Evolutionary conservation across 2,329 filamentous ascomycete genomes (phyloP).

Genomic region (Knoxdaviesia proteae): DNA sequence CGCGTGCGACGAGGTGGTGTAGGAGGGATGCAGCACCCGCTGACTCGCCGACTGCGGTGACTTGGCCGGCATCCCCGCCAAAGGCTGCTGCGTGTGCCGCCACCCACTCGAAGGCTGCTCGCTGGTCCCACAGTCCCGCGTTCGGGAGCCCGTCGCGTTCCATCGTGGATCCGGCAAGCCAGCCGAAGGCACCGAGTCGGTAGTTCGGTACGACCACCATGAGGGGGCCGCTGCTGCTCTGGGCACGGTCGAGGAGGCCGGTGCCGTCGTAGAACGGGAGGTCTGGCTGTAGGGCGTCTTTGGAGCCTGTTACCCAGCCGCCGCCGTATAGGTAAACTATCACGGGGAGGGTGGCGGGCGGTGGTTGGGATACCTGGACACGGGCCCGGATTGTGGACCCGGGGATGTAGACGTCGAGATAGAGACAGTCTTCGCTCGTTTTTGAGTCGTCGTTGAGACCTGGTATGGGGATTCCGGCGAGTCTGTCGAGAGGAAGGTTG

Average conservation of each 20-base stretch:
- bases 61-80: conserved; percentile 22
- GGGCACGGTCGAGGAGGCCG: conserved; percentile 13
- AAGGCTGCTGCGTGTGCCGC: conserved; percentile 22
- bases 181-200: conserved; percentile 25
- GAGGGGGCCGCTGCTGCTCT: conserved; percentile 11
- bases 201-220: conserved; percentile 28
- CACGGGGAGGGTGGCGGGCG: conserved; percentile 17
- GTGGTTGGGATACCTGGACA: no score
- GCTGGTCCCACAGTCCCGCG: conserved; percentile 20
- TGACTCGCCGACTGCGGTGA: conserved; percentile 28
- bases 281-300: conserved; percentile 13
- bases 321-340: conserved; percentile 25
- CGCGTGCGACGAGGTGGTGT: conserved; percentile 24
- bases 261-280: conserved; percentile 18
- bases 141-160: conserved; percentile 20
- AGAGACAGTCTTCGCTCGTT: conserved; percentile 23
- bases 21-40: conserved; percentile 28
- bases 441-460: conserved; percentile 9
- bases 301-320: conserved; percentile 20
- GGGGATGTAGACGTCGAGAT: conserved; percentile 27
- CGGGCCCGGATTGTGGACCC: conserved; percentile 15
- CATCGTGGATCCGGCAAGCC: conserved; percentile 22
- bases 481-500: conserved; percentile 4
- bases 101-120: conserved; percentile 25
- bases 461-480: conserved; percentile 13